Conservation (phyloP, 2,329 filamentous ascomycete species). For the Rosellinia necatrix region DNA sequence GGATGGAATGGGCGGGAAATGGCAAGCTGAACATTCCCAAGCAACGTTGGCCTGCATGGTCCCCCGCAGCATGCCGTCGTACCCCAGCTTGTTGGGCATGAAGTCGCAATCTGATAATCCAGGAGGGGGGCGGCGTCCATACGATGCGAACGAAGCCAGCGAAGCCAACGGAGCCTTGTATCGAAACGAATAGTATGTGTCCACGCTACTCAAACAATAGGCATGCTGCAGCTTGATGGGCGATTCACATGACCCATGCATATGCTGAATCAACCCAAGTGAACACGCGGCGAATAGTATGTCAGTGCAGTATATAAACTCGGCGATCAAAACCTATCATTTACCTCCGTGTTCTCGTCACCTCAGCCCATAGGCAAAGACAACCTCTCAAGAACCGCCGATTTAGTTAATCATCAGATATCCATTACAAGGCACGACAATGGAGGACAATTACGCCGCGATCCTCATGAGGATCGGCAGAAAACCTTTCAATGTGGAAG, state of each 20-base stretch:
- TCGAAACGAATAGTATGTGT: too few species aligned
- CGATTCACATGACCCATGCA: too few species aligned
- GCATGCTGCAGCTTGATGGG: too few species aligned
- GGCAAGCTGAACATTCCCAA: constrained; percentile 17
- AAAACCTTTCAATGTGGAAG: constrained; percentile 19
- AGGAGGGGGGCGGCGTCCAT: neutral
- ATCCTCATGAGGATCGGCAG: constrained; percentile 13
- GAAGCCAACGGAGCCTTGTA: neutral
- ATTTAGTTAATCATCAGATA: neutral
- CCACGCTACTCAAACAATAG: too few species aligned
- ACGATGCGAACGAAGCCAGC: too few species aligned
- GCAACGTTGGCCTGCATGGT: constrained; percentile 4
- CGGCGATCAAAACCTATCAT: too few species aligned
- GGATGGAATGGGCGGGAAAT: constrained; percentile 1
- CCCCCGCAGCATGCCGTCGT: constrained; percentile 1
- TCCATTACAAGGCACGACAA: neutral
- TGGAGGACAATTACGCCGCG: constrained; percentile 22
- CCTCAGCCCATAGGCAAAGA: neutral
- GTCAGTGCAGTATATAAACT: too few species aligned
- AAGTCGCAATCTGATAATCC: neutral
- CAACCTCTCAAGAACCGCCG: neutral
- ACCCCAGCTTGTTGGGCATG: neutral
- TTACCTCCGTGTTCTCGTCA: too few species aligned
- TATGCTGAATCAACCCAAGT: too few species aligned
- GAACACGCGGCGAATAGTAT: too few species aligned